Evolutionary conservation across 495 filamentous ascomycete species (phyloP).

Genomic region (Gamarada debralockiae): DNA sequence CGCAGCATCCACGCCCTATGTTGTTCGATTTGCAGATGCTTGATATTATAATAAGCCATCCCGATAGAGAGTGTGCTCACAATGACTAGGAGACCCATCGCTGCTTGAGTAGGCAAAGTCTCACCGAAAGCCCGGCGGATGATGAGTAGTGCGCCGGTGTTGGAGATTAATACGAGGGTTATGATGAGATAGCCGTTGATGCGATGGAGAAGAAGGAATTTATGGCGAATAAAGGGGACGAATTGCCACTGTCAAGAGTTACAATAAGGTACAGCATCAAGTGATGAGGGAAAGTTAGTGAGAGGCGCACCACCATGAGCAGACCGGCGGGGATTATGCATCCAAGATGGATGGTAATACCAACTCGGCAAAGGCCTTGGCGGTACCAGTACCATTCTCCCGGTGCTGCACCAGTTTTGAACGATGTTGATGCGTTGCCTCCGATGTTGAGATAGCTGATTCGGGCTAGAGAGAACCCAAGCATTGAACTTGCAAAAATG

Average conservation of each 20-base stretch:
- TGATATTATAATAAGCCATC: slow-evolving; percentile 46
- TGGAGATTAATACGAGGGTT: slow-evolving; percentile 33
- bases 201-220: slow-evolving; percentile 42
- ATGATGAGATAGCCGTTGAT: slow-evolving; percentile 48
- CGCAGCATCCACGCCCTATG: slow-evolving; percentile 56
- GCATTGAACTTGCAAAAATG: slow-evolving; percentile 26
- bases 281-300: too few species aligned
- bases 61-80: slow-evolving; percentile 29
- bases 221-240: slow-evolving; percentile 45
- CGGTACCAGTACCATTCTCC: slow-evolving; percentile 49
- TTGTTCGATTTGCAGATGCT: slow-evolving; percentile 49
- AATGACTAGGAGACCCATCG: slow-evolving; percentile 32
- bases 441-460: slow-evolving; percentile 36
- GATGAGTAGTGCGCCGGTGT: slow-evolving; percentile 41
- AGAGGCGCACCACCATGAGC: slow-evolving; percentile 39
- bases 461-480: slow-evolving; percentile 28
- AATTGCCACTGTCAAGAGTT: too few species aligned
- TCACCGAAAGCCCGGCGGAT: slow-evolving; percentile 41
- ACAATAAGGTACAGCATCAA: too few species aligned
- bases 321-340: slow-evolving; percentile 41
- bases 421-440: slow-evolving; percentile 8
- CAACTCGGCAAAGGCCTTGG: slow-evolving; percentile 31
- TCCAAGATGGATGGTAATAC: slow-evolving; percentile 44
- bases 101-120: slow-evolving; percentile 33
- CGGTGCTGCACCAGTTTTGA: slow-evolving; percentile 27